Base-by-base conservation (phyloP, 2,329 filamentous ascomycete species). In the Gaeumannomyces tritici region DNA sequence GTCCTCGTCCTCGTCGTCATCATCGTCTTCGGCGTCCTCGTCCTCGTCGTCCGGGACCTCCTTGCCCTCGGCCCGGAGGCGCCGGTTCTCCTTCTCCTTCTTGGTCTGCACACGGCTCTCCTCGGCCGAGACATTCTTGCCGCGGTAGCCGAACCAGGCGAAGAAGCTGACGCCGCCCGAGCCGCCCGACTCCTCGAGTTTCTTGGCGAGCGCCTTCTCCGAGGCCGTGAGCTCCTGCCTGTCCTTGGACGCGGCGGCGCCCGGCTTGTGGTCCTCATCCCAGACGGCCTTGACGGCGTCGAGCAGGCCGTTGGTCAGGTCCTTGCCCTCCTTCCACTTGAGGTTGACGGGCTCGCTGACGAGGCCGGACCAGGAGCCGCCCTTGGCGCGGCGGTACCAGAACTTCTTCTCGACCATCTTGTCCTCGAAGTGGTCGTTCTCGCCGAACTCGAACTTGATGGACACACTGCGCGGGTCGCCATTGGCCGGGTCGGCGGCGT, bases 281-380 rank as follows among this genome's bases (percentile, higher is more conserved):
- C 81, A 90, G 60, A 93, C 80, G 70, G 87, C 83, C 70, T 84
- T 81, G 62, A 89, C 90, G 51, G 90, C 83, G 73, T 87, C 85
- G 47, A 93, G 85, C 71, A 97, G 78, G 59, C 93, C 93, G 62
- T 85, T 81, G 51, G 91, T 97, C 70, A 93, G 78, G 74, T 98
- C 93, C 79, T 90, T 90, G 71, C 84, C 89, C 70, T 85, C 83
- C 84, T 92, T 95, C 92, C 91, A 96, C 72, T 86, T 81, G 75
- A 98, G 93, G 68, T 87, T 82, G 67, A 97, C 90, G 7, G 93
- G 93, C 79, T 96, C 91, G 28, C 88, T 93, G 63, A 97, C 91
- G 42, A 96, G 82, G 47, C 90, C 90, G 47, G 83, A 80, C 85
- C 85, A 92, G 70, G 84, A 82, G 71, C 88, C 83, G 72, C 81